Base-by-base conservation (phyloP, 1,139 yeast species). In the Petasospora rhodanensis region DNA sequence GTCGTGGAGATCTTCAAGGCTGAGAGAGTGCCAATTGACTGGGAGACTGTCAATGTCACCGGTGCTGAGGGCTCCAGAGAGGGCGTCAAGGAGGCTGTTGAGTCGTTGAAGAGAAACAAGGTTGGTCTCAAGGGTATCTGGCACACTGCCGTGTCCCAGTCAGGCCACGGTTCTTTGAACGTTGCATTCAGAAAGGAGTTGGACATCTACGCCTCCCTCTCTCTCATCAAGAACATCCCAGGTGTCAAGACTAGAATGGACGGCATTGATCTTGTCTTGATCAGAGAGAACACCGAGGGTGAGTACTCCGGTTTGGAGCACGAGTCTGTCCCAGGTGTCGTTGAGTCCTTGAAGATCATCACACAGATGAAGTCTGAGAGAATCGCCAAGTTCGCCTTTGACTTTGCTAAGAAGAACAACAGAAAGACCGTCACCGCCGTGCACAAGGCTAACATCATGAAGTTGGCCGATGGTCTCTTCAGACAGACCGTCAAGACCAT, bases 391-490 rank as follows among this genome's bases (percentile, higher is more conserved):
- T 91, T 91, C 55, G 97, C 98, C 31, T 89, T 86, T 57, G 97
- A 91, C 68, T 91, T 84, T 55, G 97, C 97, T 46, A 70, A 76
- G 62, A 83, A 82, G 69, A 85, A 91, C 75, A 77, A 83, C 72
- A 83, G 97, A 70, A 79, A 82, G 65, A 70, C 76, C 56, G 97
- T 91, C 47, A 87, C 96, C 38, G 96, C 96, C 51, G 91, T 91
- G 59, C 98, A 91, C 79, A 91, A 91, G 73, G 98, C 98, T 51
- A 91, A 91, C 76, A 91, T 91, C 58, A 91, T 91, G 98, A 91
- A 91, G 72, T 79, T 87, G 59, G 95, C 96, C 61, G 98, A 91
- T 62, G 98, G 98, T 64, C 76, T 91, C 56, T 91, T 91, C 77
- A 85, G 96, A 72, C 77, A 83, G 64, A 89, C 96, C 49, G 86